Conservation (phyloP, 768 basidiomycete species). For the Auriculariales sp. region DNA sequence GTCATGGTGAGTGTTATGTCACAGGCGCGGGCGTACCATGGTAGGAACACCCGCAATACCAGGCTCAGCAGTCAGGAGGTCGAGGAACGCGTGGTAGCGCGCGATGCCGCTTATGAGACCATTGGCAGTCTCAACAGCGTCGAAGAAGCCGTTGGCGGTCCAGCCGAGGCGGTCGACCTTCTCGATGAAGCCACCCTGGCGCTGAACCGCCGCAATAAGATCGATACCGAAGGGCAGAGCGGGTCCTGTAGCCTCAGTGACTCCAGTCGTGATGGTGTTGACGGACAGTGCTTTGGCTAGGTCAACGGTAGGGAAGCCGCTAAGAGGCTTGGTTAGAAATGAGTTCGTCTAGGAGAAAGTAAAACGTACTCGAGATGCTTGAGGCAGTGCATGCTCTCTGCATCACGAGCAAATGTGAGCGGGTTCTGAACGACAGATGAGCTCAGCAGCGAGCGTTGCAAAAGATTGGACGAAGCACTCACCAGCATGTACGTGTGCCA, state of each 20-base stretch:
- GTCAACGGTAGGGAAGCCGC: background rate
- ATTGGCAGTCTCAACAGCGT: background rate
- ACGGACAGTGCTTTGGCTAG: background rate
- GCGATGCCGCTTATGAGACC: constrained; percentile 7
- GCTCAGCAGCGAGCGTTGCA: background rate
- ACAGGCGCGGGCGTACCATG: constrained; percentile 1
- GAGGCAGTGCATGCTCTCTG: background rate
- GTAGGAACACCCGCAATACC: constrained; percentile 9
- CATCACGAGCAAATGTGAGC: background rate
- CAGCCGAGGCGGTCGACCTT: constrained; percentile 9
- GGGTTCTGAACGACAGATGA: background rate
- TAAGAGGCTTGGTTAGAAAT: background rate
- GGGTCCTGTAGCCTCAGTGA: background rate
- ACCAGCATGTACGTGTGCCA: constrained; percentile 11
- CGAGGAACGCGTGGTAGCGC: constrained; percentile 10
- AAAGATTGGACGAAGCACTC: background rate
- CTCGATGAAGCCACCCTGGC: constrained; percentile 8
- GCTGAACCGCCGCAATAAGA: constrained; percentile 7
- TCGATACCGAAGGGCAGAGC: constrained; percentile 2
- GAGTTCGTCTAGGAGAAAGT: background rate
- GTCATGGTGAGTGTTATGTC: too few species aligned
- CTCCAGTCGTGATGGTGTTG: background rate
- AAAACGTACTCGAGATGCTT: background rate
- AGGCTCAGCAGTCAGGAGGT: constrained; percentile 7
- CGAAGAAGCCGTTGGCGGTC: constrained; percentile 4